Evolutionary conservation across 495 filamentous ascomycete species (phyloP).

Genomic region (Lichenothelia convexa): DNA sequence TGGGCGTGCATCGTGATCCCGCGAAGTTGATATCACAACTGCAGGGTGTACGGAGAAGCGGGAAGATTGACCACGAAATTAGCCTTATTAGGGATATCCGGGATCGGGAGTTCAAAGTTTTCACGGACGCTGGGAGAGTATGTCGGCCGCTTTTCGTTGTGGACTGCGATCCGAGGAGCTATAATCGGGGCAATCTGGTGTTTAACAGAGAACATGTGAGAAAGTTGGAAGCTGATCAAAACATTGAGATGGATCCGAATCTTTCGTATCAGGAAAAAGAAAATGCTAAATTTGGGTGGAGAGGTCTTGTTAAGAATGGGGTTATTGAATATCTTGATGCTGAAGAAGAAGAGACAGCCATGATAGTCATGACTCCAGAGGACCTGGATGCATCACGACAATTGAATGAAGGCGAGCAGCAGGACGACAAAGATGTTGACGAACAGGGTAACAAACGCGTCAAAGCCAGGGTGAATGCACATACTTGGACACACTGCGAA

Average conservation of each 20-base stretch:
- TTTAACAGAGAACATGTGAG: conserved; percentile 65
- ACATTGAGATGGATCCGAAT: conserved; percentile 21
- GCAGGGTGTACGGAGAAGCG: conserved; percentile 65
- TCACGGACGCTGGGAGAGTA: conserved; percentile 90
- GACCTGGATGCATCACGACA: conserved; percentile 55
- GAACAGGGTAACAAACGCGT: no score
- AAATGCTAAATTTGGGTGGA: conserved; percentile 69
- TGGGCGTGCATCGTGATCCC: conserved; percentile 63
- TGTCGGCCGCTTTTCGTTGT: conserved; percentile 86
- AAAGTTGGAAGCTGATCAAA: conserved; percentile 49
- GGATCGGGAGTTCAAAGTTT: conserved; percentile 79
- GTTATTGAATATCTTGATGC: conserved; percentile 93
- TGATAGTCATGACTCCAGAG: conserved; percentile 83
- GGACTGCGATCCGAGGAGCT: no score
- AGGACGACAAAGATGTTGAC: no score
- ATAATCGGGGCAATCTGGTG: no score
- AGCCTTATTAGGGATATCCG: conserved; percentile 91
- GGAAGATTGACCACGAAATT: conserved; percentile 81
- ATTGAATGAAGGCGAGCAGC: conserved; percentile 44
- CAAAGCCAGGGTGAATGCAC: conserved; percentile 58
- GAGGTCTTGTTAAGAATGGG: conserved; percentile 70
- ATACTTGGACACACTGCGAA: conserved; percentile 84
- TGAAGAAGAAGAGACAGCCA: conserved; percentile 93
- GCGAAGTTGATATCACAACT: conserved; percentile 71
- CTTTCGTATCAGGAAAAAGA: conserved; percentile 44